These are phyloP conservation scores for Xenoacremonium recifei DNA, from an alignment of 2,329 filamentous ascomycete species.

Conservation along the genomic window DNA sequence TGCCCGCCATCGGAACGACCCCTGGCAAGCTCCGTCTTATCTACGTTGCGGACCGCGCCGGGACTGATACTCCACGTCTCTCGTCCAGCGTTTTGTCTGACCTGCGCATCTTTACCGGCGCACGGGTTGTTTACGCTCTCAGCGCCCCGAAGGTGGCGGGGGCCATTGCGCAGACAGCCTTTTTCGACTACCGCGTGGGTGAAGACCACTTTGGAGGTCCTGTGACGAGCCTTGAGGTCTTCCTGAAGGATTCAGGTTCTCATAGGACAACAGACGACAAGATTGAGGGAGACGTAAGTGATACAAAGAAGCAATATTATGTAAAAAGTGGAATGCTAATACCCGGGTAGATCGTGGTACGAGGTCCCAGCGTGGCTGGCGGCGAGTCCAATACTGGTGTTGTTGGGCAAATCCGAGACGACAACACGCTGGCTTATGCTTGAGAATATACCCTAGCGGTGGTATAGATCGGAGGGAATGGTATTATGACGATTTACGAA, in stretches of 20 bases:
- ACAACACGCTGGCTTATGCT: conserved; percentile 67
- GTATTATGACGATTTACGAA: no score
- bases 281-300: conserved; percentile 61
- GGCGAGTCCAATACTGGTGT: conserved; percentile 63
- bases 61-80: conserved; percentile 60
- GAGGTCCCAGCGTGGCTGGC: conserved; percentile 71
- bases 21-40: conserved; percentile 78
- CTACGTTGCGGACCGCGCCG: conserved; percentile 73
- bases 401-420: conserved; percentile 63
- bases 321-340: conserved; percentile 10
- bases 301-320: background rate
- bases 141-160: conserved; percentile 83
- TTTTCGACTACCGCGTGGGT: conserved; percentile 78
- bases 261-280: conserved; percentile 63
- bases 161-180: conserved; percentile 79
- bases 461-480: no score
- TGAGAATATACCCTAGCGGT: conserved; percentile 20
- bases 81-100: conserved; percentile 73
- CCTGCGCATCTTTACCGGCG: conserved; percentile 75
- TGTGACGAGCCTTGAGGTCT: conserved; percentile 74
- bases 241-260: conserved; percentile 61
- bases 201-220: conserved; percentile 77
- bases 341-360: conserved; percentile 60
- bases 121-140: conserved; percentile 81
- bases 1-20: conserved; percentile 57